A percentile compares a stretch with the other conserved stretches of the same genome.
Conservation (phyloP, 208 protist species). For the Vickermania ingenoplastis region DNA sequence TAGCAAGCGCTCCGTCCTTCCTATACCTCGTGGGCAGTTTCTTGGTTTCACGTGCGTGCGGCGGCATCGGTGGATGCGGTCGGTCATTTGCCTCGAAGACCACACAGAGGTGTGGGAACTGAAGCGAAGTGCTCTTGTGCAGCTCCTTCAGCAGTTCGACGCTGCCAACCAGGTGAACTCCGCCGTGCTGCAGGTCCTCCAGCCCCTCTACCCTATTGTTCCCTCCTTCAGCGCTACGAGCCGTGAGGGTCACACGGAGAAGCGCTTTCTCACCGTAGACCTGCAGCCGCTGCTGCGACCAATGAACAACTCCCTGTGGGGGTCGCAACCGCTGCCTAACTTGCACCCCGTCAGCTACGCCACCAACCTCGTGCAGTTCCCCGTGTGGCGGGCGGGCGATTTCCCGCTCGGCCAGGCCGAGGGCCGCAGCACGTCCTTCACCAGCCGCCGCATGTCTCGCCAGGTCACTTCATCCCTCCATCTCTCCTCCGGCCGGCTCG, state of each 20-base stretch:
- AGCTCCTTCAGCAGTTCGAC: constrained; percentile 41
- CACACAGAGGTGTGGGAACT: constrained; percentile 70
- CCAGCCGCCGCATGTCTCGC: constrained; percentile 1
- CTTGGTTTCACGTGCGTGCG: constrained; percentile 75
- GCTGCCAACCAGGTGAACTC: constrained; percentile 40
- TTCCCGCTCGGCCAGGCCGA: constrained; percentile 26
- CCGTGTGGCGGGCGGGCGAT: constrained; percentile 60
- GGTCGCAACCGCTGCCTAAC: constrained; percentile 41
- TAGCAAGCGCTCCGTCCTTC: constrained; percentile 10
- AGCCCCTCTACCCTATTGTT: constrained; percentile 29
- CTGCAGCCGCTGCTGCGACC: constrained; percentile 60
- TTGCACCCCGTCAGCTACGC: constrained; percentile 42
- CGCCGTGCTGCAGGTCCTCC: constrained; percentile 57
- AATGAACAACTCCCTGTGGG: constrained; percentile 67
- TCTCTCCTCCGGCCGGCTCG: neutral
- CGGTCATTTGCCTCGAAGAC: constrained; percentile 48
- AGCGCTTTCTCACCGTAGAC: constrained; percentile 24
- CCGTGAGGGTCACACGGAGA: constrained; percentile 4
- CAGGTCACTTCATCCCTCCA: neutral
- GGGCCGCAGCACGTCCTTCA: neutral
- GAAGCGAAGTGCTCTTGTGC: constrained; percentile 36
- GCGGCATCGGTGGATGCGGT: constrained; percentile 62
- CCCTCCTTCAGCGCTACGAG: neutral
- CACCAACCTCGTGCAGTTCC: constrained; percentile 26
- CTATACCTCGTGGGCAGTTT: constrained; percentile 36